A percentile compares a stretch with the other conserved stretches of the same genome.
These are phyloP conservation scores for Coniferiporia sulphurascens DNA, from an alignment of 1,284 basidiomycete species.

Conservation along the genomic window DNA sequence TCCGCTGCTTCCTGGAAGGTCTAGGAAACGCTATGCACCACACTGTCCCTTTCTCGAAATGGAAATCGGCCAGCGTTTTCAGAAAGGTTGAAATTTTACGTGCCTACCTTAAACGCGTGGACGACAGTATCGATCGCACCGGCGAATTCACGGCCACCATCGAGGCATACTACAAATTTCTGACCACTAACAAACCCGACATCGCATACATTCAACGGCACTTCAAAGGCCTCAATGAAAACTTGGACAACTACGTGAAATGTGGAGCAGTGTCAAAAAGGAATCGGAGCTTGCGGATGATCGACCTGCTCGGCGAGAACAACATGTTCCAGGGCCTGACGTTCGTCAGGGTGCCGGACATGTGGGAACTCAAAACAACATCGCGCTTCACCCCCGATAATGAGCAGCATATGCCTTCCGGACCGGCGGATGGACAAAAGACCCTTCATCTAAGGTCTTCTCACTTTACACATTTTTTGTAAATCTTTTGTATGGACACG, in stretches of 20 bases:
- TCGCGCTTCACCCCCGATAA: neutral
- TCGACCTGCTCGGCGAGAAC: neutral
- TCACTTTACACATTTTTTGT: too few species aligned
- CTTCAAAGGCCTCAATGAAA: neutral
- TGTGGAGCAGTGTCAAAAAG: neutral
- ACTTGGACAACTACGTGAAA: neutral
- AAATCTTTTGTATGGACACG: too few species aligned
- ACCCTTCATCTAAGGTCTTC: too few species aligned
- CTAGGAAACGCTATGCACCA: neutral
- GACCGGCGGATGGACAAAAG: neutral
- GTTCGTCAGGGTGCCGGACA: neutral
- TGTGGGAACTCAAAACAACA: conserved; percentile 3
- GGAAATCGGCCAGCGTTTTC: neutral
- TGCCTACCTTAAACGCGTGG: neutral
- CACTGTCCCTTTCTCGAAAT: neutral
- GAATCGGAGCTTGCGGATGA: neutral
- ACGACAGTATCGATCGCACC: neutral
- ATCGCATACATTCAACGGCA: neutral
- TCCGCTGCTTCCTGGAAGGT: neutral
- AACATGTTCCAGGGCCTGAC: neutral
- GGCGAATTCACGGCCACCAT: neutral
- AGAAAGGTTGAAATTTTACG: neutral
- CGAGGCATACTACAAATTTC: neutral
- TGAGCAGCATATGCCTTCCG: neutral
- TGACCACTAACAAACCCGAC: neutral